Conservation (phyloP, 225 moss, liverwort and hornwort species). For the Takakia lepidozioides region DNA sequence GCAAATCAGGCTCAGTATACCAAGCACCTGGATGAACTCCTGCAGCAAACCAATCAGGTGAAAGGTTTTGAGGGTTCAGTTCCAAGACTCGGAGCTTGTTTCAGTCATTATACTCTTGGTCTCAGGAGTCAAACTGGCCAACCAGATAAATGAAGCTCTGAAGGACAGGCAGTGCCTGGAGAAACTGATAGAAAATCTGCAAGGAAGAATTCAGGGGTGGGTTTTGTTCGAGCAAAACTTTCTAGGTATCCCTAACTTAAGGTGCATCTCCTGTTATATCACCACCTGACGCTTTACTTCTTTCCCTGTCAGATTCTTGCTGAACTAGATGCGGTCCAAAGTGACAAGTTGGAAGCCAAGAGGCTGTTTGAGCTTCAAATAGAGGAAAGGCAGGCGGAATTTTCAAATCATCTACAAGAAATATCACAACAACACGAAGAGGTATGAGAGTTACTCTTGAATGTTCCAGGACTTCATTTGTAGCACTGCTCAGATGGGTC, state of each 20-base stretch:
- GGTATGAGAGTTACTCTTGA: no score
- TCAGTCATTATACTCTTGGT: no score
- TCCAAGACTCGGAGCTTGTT: no score
- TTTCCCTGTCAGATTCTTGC: no score
- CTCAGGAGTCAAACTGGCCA: neutral
- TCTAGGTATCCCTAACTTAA: no score
- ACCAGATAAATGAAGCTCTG: neutral
- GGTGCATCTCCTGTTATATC: no score
- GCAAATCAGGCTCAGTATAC: neutral
- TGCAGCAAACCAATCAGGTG: neutral
- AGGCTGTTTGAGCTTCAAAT: neutral
- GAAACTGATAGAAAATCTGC: constrained; percentile 4
- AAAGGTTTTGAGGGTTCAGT: neutral
- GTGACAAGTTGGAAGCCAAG: constrained; percentile 2
- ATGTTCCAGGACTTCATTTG: no score
- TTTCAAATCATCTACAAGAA: neutral
- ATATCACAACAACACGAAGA: constrained; percentile 1
- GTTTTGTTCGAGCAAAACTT: neutral
- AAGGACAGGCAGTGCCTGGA: neutral
- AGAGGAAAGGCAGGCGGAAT: neutral
- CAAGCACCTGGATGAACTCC: neutral
- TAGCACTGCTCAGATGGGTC: no score
- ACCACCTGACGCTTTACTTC: no score
- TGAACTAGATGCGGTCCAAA: neutral
- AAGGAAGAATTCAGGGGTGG: neutral